These are phyloP conservation scores for Epichloe coenophiala DNA, from an alignment of 2,329 filamentous ascomycete species.

Conservation along the genomic window DNA sequence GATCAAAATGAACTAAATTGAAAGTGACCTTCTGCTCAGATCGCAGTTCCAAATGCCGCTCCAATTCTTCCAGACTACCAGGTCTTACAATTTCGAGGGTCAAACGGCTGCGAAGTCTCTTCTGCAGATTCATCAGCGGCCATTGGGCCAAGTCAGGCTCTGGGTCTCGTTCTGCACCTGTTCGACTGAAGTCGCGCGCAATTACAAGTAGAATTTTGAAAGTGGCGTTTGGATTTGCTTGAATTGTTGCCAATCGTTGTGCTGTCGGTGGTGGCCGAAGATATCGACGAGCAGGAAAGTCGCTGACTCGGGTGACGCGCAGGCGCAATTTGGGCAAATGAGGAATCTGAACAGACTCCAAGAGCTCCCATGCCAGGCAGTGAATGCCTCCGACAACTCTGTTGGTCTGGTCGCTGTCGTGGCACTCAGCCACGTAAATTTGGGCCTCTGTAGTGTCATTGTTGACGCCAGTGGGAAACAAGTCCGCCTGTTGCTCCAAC, in stretches of 20 bases:
- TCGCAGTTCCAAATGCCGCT: conserved; percentile 10
- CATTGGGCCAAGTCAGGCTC: conserved; percentile 17
- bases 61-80: conserved; percentile 13
- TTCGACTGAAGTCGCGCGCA: conserved; percentile 14
- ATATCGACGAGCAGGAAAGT: conserved; percentile 8
- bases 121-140: conserved; percentile 16
- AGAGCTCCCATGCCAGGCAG: conserved; percentile 17
- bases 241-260: conserved; percentile 9
- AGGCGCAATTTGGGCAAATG: conserved; percentile 10
- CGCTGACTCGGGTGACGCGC: conserved; percentile 13
- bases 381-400: conserved; percentile 9
- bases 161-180: conserved; percentile 13
- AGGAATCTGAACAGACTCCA: conserved; percentile 10
- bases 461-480: conserved; percentile 3
- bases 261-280: conserved; percentile 2
- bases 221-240: conserved; percentile 8
- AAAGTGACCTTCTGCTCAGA: conserved; percentile 12
- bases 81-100: conserved; percentile 14
- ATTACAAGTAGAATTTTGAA: conserved; percentile 16
- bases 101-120: conserved; percentile 13
- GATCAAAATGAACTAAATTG: conserved; percentile 16
- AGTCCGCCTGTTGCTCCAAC: conserved; percentile 6
- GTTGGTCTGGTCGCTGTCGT: conserved; percentile 7
- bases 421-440: conserved; percentile 14
- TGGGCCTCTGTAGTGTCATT: conserved; percentile 9